Base-by-base conservation (phyloP, 2,329 filamentous ascomycete species). In the Cytospora leucostoma region DNA sequence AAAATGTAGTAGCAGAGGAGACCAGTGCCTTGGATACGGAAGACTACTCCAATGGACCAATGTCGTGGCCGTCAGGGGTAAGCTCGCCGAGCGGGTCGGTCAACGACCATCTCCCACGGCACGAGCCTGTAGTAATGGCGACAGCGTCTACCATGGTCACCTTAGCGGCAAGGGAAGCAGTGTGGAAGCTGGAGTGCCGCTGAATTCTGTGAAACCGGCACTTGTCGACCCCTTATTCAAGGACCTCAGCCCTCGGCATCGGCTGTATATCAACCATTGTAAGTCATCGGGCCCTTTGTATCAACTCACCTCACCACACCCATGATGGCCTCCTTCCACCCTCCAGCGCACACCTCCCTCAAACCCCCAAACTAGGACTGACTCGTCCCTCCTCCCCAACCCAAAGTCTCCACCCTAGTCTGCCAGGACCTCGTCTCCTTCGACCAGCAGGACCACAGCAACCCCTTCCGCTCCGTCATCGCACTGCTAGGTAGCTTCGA, bases 11-110 rank as follows among this genome's bases (percentile, higher is more conserved):
- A 78, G 76, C 68, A 77, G 80, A 50, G 84, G 84, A 34, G 77
- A 83, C 71, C 78, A 83, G 68, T 88, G 86, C 75, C 80, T 86
- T 65, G 86, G 86, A 47, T 88, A 88, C 72, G 84, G 83, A 65
- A 82, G 81, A 70, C 73, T 87, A 54, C 82, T 87, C 67, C 79
- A 85, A 63, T 88, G 85, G 85, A 82, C 84, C 60, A 76, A 80
- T 63, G 79, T 79, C 59, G 80, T 83, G 63, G 80, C 82, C 53
- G 76, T 79, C 52, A 75, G 79, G 12, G 81, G 81, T 34, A 82
- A 80, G 67, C 77, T 77, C 70, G 74, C 74, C 7, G 63, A 64
- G 13, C 65, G 67, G 50, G 61, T 63, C 21, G 52, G 61, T 15
- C 54, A 58, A 32, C 32, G 34, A n/a, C 32, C 13, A 37, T 27